Evolutionary conservation across 306 rosid genomes (phyloP), one percentile per base, ranked within the genome.

Genomic region (Biancaea sappan): DNA sequence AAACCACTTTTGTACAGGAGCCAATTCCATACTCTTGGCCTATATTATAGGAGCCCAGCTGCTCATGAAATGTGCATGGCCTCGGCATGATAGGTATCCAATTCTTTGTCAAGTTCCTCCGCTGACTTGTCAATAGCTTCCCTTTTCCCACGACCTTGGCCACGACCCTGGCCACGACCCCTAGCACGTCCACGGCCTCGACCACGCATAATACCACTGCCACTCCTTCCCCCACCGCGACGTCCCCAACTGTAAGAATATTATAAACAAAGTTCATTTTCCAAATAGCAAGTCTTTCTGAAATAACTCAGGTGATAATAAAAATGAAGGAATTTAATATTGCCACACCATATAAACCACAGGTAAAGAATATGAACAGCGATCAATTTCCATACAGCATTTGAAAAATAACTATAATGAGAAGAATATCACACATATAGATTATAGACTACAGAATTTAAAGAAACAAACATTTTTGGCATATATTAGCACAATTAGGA

Each of bases 1-100:
- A 26, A 72, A 53, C 51, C 73, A 77, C 76, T 73, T 70, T 82
- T 85, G 84, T 85, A 86, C 89, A 83, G 62, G 78, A 70, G 69
- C 67, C 74, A 70, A 34, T 41, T 43, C 41, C 40, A 53, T 18
- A 58, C 32, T 37, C 18, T 40, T 59, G 71, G 73, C 74, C 57
- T 47, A 40, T 51, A 72, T 19, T 21, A 19, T 51, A 67, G 37
- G 13, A 48, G 67, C 34, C 63, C 51, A 28, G 52, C 69, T 19
- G 31, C 68, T 79, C 54, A 85, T 24, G 75, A 89, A 69, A 82
- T 63, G 32, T 63, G 47, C 69, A 63, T 92, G 53, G 90, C 88
- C 41, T 84, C 97, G 0, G 97, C 90, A 53, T 92, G 99, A 52
- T 94, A 94, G 54, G 63, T 87, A 3, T 94, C 99, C 41, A 94